phyloP scores from a whole-genome alignment of 2,329 filamentous ascomycete species.

The Thielaviopsis ethacetica region DNA sequence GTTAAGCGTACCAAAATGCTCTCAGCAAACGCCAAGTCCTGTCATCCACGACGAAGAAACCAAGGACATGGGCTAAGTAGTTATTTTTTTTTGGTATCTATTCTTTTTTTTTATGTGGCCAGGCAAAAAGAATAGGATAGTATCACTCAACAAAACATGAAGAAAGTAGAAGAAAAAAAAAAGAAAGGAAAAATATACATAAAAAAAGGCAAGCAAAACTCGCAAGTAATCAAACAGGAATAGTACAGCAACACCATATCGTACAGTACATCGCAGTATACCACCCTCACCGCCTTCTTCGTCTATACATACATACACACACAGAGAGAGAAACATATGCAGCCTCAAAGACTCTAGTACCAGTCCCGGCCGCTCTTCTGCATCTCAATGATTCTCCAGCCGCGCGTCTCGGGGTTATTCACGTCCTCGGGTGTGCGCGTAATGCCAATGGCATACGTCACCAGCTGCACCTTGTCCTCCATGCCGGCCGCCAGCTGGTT shows the following conservation, averaged over 20 bases:
- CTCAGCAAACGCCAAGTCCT: no score
- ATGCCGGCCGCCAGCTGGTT: constrained; percentile 84
- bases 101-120: not conserved
- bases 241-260: constrained; percentile 7
- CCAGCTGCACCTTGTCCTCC: constrained; percentile 96
- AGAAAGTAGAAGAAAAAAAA: not conserved
- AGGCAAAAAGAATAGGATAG: not conserved
- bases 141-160: not conserved
- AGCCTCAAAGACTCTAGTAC: constrained; percentile 25
- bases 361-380: constrained; percentile 95
- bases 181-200: not conserved
- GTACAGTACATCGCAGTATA: constrained; percentile 7
- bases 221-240: not conserved
- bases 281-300: not conserved
- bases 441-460: constrained; percentile 94
- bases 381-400: constrained; percentile 95
- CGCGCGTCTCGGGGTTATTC: constrained; percentile 88
- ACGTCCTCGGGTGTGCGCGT: constrained; percentile 90
- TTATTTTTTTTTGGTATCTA: not conserved
- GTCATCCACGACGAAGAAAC: no score
- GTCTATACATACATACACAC: not conserved
- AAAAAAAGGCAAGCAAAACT: not conserved
- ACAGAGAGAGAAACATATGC: not conserved
- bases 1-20: no score
- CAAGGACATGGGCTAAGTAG: not conserved